Percentiles rank a stretch among this genome's conserved stretches.
phyloP scores from a whole-genome alignment of 139 green algal genomes.

The Chlorella sorokiniana region DNA sequence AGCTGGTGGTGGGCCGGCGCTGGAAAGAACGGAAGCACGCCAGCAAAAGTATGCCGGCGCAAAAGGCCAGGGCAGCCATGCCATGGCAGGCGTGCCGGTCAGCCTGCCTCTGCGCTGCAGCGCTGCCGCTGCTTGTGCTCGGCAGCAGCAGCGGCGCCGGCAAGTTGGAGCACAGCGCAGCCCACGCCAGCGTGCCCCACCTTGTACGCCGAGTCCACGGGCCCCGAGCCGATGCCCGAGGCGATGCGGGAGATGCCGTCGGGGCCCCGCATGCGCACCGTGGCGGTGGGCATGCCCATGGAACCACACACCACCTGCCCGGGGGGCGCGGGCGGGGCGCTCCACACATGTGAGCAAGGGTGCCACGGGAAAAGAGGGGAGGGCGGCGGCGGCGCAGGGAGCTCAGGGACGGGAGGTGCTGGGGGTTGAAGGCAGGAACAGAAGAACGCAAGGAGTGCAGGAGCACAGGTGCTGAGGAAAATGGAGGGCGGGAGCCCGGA shows the following conservation, averaged over 20 bases:
- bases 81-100: too few species aligned
- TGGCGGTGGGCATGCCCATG: constrained; percentile 95
- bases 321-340: background rate
- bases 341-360: background rate
- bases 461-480: too few species aligned
- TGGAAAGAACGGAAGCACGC: too few species aligned
- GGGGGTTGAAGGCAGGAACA: background rate
- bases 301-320: constrained; percentile 80
- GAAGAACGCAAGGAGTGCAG: background rate
- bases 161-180: too few species aligned
- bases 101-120: too few species aligned
- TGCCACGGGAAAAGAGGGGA: background rate
- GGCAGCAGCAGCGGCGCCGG: too few species aligned
- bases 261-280: constrained; percentile 89
- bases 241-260: constrained; percentile 79
- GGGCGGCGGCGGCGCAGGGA: background rate
- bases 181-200: background rate
- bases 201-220: constrained; percentile 97
- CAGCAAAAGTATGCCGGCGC: too few species aligned
- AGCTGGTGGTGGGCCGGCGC: too few species aligned
- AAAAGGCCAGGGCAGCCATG: too few species aligned
- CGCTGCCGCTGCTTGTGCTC: too few species aligned
- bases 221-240: constrained; percentile 85
- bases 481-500: too few species aligned
- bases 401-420: background rate